phyloP scores from a whole-genome alignment of 1,139 yeast species.

The Kurtzmaniella natalensis region DNA sequence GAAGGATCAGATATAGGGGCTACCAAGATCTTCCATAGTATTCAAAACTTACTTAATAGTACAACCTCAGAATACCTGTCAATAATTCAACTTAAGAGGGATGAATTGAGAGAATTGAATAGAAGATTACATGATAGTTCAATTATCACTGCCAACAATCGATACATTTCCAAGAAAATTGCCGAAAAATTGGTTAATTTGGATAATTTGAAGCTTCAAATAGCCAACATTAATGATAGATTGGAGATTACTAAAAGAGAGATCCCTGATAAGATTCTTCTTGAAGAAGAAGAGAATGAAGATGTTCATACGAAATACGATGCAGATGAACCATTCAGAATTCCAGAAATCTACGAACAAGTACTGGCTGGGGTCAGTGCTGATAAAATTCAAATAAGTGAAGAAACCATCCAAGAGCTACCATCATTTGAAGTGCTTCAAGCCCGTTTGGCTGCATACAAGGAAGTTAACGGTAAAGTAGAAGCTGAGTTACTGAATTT shows the following conservation, averaged over 20 bases:
- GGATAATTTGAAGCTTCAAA: conserved; percentile 42
- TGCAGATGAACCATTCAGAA: conserved; percentile 83
- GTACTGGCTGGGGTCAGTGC: conserved; percentile 24
- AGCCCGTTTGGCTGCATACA: conserved; percentile 80
- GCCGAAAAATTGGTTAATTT: conserved; percentile 33
- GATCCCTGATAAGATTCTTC: conserved; percentile 12
- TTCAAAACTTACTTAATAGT: conserved; percentile 35
- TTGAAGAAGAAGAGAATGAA: conserved; percentile 13
- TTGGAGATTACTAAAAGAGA: conserved; percentile 25
- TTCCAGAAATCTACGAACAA: conserved; percentile 51
- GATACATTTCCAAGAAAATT: conserved; percentile 35
- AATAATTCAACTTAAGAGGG: conserved; percentile 32
- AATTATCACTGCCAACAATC: conserved; percentile 42
- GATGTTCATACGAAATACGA: conserved; percentile 40
- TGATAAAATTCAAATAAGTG: conserved; percentile 16
- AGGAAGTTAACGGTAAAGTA: conserved; percentile 24
- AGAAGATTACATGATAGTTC: conserved; percentile 40
- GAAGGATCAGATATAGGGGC: conserved; percentile 21
- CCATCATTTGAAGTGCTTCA: conserved; percentile 64
- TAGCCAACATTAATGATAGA: conserved; percentile 39
- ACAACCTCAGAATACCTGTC: conserved; percentile 40
- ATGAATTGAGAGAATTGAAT: conserved; percentile 35
- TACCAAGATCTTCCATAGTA: conserved; percentile 35
- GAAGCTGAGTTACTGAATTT: conserved; percentile 54
- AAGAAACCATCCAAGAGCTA: conserved; percentile 27